phyloP scores from a whole-genome alignment of 768 basidiomycete genomes.

The Podaxis rugospora region DNA sequence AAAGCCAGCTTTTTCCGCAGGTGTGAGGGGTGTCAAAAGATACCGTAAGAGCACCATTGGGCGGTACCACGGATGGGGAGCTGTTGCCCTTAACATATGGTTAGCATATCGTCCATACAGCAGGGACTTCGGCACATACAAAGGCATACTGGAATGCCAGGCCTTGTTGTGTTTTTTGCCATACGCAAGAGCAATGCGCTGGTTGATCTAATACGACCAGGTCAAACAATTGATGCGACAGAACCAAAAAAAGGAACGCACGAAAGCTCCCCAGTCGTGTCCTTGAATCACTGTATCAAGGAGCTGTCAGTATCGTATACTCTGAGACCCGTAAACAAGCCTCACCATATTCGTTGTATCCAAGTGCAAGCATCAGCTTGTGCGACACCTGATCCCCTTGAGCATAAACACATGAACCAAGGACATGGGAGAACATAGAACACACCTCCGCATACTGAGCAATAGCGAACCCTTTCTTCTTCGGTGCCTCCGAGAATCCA shows the following conservation, averaged over 20 bases:
- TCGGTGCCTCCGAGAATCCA: constrained; percentile 56
- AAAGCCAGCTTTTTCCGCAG: constrained; percentile 30
- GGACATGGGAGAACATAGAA: background rate
- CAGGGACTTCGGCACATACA: constrained; percentile 23
- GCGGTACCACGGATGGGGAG: constrained; percentile 19
- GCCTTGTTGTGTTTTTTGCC: constrained; percentile 40
- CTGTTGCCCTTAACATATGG: constrained; percentile 8
- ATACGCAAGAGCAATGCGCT: constrained; percentile 24
- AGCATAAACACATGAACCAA: background rate
- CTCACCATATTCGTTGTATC: constrained; percentile 44
- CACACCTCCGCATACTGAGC: constrained; percentile 51
- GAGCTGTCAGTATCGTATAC: background rate
- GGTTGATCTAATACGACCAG: constrained; percentile 18
- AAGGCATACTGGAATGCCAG: constrained; percentile 40
- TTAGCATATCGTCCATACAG: background rate
- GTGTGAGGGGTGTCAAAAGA: constrained; percentile 23
- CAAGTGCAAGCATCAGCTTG: constrained; percentile 45
- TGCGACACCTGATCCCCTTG: constrained; percentile 30
- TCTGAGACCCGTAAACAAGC: background rate
- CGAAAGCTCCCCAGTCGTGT: constrained; percentile 20
- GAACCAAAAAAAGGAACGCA: background rate
- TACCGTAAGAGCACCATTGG: constrained; percentile 23
- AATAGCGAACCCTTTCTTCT: constrained; percentile 41
- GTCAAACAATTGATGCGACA: too few species aligned
- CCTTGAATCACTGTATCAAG: constrained; percentile 24